Conservation (phyloP, 495 filamentous ascomycete species). For the Penicillium silybi region DNA sequence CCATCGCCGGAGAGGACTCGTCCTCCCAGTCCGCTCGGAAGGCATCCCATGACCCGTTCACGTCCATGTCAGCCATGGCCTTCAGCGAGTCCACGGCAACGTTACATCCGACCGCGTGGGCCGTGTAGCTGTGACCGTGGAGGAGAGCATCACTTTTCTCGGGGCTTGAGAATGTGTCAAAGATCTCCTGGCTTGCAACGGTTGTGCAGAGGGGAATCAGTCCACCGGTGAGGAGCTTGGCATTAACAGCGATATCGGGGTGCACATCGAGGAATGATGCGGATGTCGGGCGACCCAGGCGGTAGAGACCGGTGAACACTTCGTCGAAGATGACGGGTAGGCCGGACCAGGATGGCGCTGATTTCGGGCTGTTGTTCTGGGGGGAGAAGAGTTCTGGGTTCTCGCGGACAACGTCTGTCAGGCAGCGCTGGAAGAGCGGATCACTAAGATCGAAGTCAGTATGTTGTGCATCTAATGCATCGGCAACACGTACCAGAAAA, state of each 20-base stretch:
- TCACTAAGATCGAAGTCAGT: constrained; percentile 46
- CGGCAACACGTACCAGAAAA: constrained; percentile 54
- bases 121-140: constrained; percentile 80
- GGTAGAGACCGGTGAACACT: constrained; percentile 78
- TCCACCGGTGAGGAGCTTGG: constrained; percentile 75
- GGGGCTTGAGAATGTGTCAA: constrained; percentile 59
- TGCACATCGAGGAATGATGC: constrained; percentile 61
- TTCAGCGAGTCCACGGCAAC: constrained; percentile 59
- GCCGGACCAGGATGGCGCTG: constrained; percentile 54
- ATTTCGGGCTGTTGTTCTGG: constrained; percentile 4
- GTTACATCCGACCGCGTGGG: constrained; percentile 70
- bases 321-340: constrained; percentile 75
- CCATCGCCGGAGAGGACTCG: background rate
- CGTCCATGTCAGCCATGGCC: constrained; percentile 53
- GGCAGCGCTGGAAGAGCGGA: constrained; percentile 68
- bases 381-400: constrained; percentile 46
- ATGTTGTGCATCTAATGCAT: background rate
- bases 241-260: constrained; percentile 70
- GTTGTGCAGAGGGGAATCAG: constrained; percentile 71
- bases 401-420: constrained; percentile 59
- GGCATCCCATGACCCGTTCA: constrained; percentile 43
- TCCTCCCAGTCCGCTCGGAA: constrained; percentile 44
- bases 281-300: constrained; percentile 62
- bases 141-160: constrained; percentile 70
- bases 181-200: constrained; percentile 65